Percentiles rank a stretch among this genome's conserved stretches.
phyloP scores from a whole-genome alignment of 1,139 yeast species.

The Kazachstania sp. region DNA sequence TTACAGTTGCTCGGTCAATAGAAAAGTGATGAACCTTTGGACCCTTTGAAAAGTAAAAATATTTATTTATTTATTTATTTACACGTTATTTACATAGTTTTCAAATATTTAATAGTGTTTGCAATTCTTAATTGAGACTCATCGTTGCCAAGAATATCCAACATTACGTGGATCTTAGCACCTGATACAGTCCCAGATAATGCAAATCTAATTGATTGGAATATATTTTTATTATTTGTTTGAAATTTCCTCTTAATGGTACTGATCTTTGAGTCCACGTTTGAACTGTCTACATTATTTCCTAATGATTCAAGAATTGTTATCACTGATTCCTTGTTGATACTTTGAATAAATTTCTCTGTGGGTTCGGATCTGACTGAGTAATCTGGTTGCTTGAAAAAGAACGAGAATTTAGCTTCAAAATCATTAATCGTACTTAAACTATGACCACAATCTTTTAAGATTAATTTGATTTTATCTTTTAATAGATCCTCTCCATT shows the following conservation, averaged over 20 bases:
- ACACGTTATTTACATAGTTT: background rate
- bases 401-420: constrained; percentile 38
- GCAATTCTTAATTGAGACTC: constrained; percentile 37
- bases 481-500: constrained; percentile 4
- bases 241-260: constrained; percentile 8
- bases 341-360: constrained; percentile 14
- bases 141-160: constrained; percentile 47
- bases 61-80: too few species aligned
- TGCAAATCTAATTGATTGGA: constrained; percentile 58
- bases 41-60: too few species aligned
- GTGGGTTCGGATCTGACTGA: constrained; percentile 9
- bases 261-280: too few species aligned
- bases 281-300: too few species aligned
- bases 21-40: too few species aligned
- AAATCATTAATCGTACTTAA: constrained; percentile 45
- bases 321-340: constrained; percentile 11
- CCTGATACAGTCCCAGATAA: constrained; percentile 72
- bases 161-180: constrained; percentile 51
- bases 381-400: constrained; percentile 39
- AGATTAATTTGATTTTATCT: constrained; percentile 20
- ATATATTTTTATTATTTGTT: constrained; percentile 42
- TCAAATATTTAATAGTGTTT: constrained; percentile 18
- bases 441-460: constrained; percentile 32
- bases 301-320: constrained; percentile 12
- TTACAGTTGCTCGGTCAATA: too few species aligned